Percentiles rank a stretch among this genome's conserved stretches.
These are phyloP conservation scores for Monosiga brevicollis DNA, from an alignment of 78 protist species.

Conservation along the genomic window DNA sequence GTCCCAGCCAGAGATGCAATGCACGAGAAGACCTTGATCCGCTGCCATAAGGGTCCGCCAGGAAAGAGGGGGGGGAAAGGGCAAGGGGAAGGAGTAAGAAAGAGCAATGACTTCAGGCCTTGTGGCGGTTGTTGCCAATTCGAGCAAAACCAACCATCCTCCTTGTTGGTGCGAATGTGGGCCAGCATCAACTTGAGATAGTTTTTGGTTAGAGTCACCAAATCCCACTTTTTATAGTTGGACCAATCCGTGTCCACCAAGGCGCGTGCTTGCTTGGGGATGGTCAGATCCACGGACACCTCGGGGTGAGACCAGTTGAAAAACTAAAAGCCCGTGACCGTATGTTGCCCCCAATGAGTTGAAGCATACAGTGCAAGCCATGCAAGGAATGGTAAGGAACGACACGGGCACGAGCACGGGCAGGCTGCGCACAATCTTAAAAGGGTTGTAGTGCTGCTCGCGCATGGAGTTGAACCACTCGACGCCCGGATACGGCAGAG, in stretches of 20 bases:
- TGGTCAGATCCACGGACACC: neutral
- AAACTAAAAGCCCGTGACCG: neutral
- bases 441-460: neutral
- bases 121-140: too few species aligned
- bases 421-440: neutral
- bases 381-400: too few species aligned
- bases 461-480: neutral
- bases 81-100: too few species aligned
- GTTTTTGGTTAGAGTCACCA: constrained; percentile 11
- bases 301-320: neutral
- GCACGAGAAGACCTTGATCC: constrained; percentile 38
- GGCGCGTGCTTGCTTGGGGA: neutral
- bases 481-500: constrained; percentile 31
- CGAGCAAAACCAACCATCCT: too few species aligned
- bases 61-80: neutral
- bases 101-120: too few species aligned
- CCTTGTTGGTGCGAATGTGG: too few species aligned
- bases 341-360: neutral
- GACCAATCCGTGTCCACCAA: neutral
- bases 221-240: constrained; percentile 7
- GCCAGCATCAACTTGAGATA: neutral
- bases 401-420: neutral
- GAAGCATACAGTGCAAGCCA: neutral
- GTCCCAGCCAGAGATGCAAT: constrained; percentile 85
- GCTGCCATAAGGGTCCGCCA: neutral